A percentile compares a stretch with the other conserved stretches of the same genome.
phyloP scores from a whole-genome alignment of 2,329 filamentous ascomycete genomes.

The Zelopaecilomyces penicillatus region DNA sequence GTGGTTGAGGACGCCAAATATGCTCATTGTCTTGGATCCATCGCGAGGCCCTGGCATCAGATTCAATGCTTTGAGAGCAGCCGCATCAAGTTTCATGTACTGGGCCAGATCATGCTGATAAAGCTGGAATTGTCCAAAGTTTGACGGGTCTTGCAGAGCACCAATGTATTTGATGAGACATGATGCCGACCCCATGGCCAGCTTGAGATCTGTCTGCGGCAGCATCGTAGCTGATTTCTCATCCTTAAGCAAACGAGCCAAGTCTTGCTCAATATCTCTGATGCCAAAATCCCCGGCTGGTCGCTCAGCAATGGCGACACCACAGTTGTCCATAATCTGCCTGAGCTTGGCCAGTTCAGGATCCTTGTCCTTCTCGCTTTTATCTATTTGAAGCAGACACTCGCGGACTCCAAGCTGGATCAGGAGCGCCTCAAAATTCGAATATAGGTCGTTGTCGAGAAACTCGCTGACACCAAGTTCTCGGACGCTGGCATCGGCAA shows the following conservation, averaged over 20 bases:
- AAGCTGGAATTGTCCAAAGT: slow-evolving; percentile 94
- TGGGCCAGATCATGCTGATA: slow-evolving; percentile 96
- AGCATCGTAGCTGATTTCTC: slow-evolving; percentile 69
- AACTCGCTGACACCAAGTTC: slow-evolving; percentile 97
- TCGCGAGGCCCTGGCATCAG: slow-evolving; percentile 94
- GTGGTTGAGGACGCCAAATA: slow-evolving; percentile 90
- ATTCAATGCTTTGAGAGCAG: slow-evolving; percentile 87
- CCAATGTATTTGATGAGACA: slow-evolving; percentile 91
- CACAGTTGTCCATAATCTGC: slow-evolving; percentile 85
- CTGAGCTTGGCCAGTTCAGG: slow-evolving; percentile 79
- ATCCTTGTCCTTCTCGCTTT: slow-evolving; percentile 75
- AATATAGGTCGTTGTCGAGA: slow-evolving; percentile 96
- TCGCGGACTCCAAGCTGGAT: slow-evolving; percentile 96
- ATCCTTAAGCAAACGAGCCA: slow-evolving; percentile 79
- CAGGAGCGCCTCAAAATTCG: slow-evolving; percentile 91
- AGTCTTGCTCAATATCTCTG: slow-evolving; percentile 91
- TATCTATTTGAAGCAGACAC: slow-evolving; percentile 76
- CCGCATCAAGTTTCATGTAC: slow-evolving; percentile 97
- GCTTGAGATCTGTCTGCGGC: slow-evolving; percentile 84
- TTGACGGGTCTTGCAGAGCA: slow-evolving; percentile 81
- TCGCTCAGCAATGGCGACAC: slow-evolving; percentile 79
- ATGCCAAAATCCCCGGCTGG: slow-evolving; percentile 69
- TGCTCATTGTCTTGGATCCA: slow-evolving; percentile 93
- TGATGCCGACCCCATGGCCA: slow-evolving; percentile 92
- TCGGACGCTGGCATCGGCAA: slow-evolving; percentile 91